Percentiles rank a stretch among this genome's conserved stretches.
Evolutionary conservation across 2,329 filamentous ascomycete species (phyloP).

Genomic region (Calonectria pseudoreteaudii): DNA sequence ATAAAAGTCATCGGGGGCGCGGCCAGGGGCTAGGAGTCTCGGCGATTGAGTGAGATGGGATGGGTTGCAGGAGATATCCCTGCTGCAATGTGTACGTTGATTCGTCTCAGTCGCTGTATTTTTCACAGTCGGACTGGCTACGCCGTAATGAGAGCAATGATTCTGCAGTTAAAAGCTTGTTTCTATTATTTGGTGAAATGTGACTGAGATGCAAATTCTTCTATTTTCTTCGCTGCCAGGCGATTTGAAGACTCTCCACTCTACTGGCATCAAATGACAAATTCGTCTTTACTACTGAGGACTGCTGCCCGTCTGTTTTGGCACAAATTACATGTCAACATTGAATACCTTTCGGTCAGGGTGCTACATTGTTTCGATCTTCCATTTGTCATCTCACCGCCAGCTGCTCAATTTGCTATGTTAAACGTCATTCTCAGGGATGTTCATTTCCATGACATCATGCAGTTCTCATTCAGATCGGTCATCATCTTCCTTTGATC

Average conservation of each 20-base stretch:
- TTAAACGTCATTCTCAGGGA: not conserved
- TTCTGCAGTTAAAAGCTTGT: conserved; percentile 22
- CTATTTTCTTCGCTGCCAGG: not conserved
- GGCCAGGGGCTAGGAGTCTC: conserved; percentile 24
- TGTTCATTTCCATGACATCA: not conserved
- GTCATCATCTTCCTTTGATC: conserved; percentile 29
- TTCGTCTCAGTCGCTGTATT: conserved; percentile 39
- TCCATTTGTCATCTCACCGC: not conserved
- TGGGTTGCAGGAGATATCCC: conserved; percentile 23
- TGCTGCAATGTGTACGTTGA: conserved; percentile 34
- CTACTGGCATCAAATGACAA: not conserved
- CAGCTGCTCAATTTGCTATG: not conserved
- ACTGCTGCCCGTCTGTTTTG: not conserved
- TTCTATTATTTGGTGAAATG: not conserved
- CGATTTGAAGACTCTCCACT: not conserved
- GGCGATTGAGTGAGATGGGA: conserved; percentile 14
- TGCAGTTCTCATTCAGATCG: not conserved
- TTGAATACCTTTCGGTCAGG: not conserved
- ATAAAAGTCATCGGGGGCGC: conserved; percentile 20
- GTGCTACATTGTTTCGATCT: not conserved
- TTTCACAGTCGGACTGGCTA: conserved; percentile 38
- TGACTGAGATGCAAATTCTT: not conserved
- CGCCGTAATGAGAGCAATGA: conserved; percentile 48
- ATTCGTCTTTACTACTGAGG: not conserved
- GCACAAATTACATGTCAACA: not conserved